A percentile compares a stretch with the other conserved stretches of the same genome.
phyloP scores from a whole-genome alignment of 495 filamentous ascomycete species.

The Aspergillus baeticus region DNA sequence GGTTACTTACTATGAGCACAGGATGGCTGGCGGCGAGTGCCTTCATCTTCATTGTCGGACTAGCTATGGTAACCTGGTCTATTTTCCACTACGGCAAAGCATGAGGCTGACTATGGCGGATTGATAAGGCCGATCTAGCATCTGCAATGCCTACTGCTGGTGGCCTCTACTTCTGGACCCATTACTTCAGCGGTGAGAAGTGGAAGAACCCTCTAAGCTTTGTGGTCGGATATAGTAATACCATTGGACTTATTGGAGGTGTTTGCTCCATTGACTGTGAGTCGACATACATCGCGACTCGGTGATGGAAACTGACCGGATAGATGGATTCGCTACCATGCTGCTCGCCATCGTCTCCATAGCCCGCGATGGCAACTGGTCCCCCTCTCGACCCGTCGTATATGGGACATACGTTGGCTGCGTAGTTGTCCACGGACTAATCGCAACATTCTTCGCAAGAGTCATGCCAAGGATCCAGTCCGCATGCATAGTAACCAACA shows the following conservation, averaged over 20 bases:
- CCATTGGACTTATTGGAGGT: conserved; percentile 61
- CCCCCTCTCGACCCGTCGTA: conserved; percentile 54
- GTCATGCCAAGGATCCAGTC: conserved; percentile 70
- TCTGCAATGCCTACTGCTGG: conserved; percentile 69
- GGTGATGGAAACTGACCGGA: neutral
- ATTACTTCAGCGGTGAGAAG: conserved; percentile 60
- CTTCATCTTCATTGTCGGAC: conserved; percentile 63
- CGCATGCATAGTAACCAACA: conserved; percentile 58
- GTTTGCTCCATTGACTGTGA: conserved; percentile 59
- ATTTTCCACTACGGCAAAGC: neutral
- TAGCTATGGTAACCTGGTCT: conserved; percentile 54
- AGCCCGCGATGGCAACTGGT: conserved; percentile 63
- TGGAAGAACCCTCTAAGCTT: conserved; percentile 64
- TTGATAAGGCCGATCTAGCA: conserved; percentile 56
- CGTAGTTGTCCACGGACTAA: conserved; percentile 55
- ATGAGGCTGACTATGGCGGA: neutral
- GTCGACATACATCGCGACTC: neutral
- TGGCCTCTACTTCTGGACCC: conserved; percentile 71
- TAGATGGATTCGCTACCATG: conserved; percentile 53
- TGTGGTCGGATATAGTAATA: conserved; percentile 70
- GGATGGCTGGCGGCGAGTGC: conserved; percentile 60
- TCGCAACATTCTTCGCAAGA: conserved; percentile 54
- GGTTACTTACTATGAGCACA: conserved; percentile 21
- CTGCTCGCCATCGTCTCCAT: conserved; percentile 57
- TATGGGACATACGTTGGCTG: conserved; percentile 62